Percentiles rank a stretch among this genome's conserved stretches.
Conservation (phyloP, 768 basidiomycete genomes). For the Macrolepiota fuliginosa region DNA sequence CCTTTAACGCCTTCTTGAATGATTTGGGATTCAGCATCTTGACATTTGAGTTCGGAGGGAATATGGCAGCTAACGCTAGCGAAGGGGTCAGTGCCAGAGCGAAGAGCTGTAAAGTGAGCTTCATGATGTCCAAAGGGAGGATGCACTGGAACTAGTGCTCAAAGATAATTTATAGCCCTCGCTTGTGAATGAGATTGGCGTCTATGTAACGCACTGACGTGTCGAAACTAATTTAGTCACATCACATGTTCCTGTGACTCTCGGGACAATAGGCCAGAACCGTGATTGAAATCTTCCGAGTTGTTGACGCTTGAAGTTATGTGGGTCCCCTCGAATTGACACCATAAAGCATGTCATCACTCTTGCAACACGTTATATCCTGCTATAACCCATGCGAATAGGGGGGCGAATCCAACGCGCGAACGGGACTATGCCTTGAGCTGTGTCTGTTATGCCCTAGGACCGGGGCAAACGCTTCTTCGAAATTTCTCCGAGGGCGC, state of each 20-base stretch:
- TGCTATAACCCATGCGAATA: too few relatives aligned
- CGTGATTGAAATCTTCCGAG: neutral
- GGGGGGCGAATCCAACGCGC: too few relatives aligned
- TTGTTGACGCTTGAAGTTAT: too few relatives aligned
- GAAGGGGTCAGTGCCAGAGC: conserved; percentile 41
- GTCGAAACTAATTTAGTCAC: neutral
- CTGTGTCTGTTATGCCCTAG: neutral
- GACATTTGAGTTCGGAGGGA: conserved; percentile 50
- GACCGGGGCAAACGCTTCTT: neutral
- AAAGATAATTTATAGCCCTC: conserved; percentile 1
- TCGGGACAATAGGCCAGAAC: neutral
- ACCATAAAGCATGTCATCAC: too few relatives aligned
- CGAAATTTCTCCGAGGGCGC: neutral
- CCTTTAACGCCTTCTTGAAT: conserved; percentile 72
- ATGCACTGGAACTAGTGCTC: neutral
- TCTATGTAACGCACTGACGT: conserved; percentile 8
- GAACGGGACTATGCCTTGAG: too few relatives aligned
- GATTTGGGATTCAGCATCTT: conserved; percentile 71
- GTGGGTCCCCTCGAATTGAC: too few relatives aligned
- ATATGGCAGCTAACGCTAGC: conserved; percentile 48
- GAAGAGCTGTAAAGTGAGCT: conserved; percentile 35
- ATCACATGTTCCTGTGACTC: conserved; percentile 2
- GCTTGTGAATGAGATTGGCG: neutral
- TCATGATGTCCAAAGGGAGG: conserved; percentile 17
- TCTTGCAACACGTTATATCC: too few relatives aligned